A percentile compares a stretch with the other conserved stretches of the same genome.
Conservation (phyloP, 2,329 filamentous ascomycete genomes). For the Monosporascus sp. region DNA sequence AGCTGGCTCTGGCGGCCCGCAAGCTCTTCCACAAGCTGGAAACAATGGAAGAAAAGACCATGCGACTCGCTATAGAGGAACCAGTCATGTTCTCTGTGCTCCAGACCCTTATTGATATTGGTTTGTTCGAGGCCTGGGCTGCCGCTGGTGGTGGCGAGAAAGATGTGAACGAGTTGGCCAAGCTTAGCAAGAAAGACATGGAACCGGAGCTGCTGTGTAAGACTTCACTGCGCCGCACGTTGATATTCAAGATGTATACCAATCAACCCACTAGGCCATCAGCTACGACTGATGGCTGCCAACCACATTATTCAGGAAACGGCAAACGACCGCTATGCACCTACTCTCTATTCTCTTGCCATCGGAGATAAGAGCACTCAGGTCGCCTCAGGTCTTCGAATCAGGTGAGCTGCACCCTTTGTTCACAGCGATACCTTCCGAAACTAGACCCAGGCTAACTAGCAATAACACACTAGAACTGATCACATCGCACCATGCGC, state of each 20-base stretch:
- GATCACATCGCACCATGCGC: constrained; percentile 6
- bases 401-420: constrained; percentile 5
- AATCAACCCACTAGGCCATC: constrained; percentile 14
- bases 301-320: constrained; percentile 18
- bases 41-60: not conserved
- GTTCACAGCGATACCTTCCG: not conserved
- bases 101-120: not conserved
- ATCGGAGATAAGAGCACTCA: constrained; percentile 19
- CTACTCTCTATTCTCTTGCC: constrained; percentile 20
- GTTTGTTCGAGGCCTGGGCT: not conserved
- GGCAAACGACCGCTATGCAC: constrained; percentile 18
- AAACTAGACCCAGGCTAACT: not conserved
- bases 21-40: not conserved
- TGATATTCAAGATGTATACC: no score
- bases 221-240: not conserved
- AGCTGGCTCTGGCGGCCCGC: not conserved
- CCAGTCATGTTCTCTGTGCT: not conserved
- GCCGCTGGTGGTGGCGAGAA: not conserved
- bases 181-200: not conserved
- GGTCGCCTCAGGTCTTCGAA: constrained; percentile 17
- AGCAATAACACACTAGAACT: constrained; percentile 5
- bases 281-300: constrained; percentile 19
- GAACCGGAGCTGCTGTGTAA: not conserved
- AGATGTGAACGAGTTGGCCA: not conserved
- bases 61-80: not conserved